A percentile compares a stretch with the other conserved stretches of the same genome.
Evolutionary conservation across 306 rosid genomes (phyloP).

Genomic region (Ziziphus jujuba): DNA sequence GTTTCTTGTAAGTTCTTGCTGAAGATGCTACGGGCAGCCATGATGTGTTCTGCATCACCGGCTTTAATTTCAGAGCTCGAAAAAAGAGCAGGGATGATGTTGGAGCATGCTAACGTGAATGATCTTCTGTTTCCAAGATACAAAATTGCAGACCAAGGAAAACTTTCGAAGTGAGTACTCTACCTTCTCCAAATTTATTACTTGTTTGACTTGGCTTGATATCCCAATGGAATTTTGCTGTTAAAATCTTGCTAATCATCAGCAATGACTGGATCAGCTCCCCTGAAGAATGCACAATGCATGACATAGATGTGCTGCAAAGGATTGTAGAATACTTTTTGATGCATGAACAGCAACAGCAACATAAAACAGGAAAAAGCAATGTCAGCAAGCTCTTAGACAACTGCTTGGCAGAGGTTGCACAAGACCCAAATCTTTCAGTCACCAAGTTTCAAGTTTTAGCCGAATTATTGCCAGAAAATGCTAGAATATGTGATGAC

Average conservation of each 20-base stretch:
- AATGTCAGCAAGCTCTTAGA: slow-evolving; percentile 85
- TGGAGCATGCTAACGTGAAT: slow-evolving; percentile 81
- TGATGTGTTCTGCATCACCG: slow-evolving; percentile 74
- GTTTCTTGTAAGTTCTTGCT: slow-evolving; percentile 76
- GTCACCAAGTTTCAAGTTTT: slow-evolving; percentile 77
- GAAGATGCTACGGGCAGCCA: slow-evolving; percentile 79
- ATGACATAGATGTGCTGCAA: slow-evolving; percentile 78
- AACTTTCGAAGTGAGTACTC: slow-evolving; percentile 55
- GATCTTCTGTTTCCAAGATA: slow-evolving; percentile 83
- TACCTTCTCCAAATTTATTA: background rate
- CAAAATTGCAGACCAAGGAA: slow-evolving; percentile 58
- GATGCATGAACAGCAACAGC: slow-evolving; percentile 80
- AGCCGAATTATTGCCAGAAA: slow-evolving; percentile 79
- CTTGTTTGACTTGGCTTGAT: slow-evolving; percentile 13
- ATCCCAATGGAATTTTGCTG: slow-evolving; percentile 3
- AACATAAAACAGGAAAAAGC: slow-evolving; percentile 55
- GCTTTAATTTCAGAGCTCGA: slow-evolving; percentile 89
- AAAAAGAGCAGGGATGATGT: slow-evolving; percentile 74
- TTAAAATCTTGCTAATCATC: slow-evolving; percentile 24
- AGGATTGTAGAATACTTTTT: slow-evolving; percentile 83
- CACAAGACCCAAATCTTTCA: slow-evolving; percentile 85
- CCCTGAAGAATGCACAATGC: slow-evolving; percentile 61
- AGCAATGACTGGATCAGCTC: slow-evolving; percentile 41
- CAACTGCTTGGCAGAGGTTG: slow-evolving; percentile 85
- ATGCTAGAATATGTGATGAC: slow-evolving; percentile 68